These are phyloP conservation scores for Leccinum disarticulatum DNA, from an alignment of 768 basidiomycete genomes.

Conservation along the genomic window DNA sequence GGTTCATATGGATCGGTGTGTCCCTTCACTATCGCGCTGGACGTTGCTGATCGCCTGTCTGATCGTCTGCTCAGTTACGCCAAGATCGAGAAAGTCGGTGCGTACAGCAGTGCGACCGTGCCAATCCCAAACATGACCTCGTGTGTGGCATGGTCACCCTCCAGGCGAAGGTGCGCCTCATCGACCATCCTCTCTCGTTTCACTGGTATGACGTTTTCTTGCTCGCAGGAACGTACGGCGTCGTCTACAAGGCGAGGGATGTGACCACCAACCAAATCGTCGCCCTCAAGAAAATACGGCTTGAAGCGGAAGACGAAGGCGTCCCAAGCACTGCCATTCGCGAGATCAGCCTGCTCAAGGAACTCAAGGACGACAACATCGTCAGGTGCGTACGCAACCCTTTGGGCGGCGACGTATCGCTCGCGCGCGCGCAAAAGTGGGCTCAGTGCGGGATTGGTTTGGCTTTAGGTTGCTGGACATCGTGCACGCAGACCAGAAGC, in stretches of 20 bases:
- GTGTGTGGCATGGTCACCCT: slow-evolving; percentile 19
- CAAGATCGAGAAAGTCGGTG: slow-evolving; percentile 98
- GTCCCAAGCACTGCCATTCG: slow-evolving; percentile 98
- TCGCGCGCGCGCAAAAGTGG: not conserved
- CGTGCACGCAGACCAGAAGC: slow-evolving; percentile 94
- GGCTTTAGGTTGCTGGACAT: slow-evolving; percentile 82
- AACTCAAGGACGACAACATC: slow-evolving; percentile 94
- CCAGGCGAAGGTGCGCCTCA: slow-evolving; percentile 43
- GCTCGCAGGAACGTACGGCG: slow-evolving; percentile 92
- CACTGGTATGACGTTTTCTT: slow-evolving; percentile 12
- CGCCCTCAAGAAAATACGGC: slow-evolving; percentile 96
- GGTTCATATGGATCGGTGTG: slow-evolving; percentile 36
- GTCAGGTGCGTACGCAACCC: slow-evolving; percentile 64
- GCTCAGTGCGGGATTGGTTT: slow-evolving; percentile 8
- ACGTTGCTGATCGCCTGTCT: slow-evolving; percentile 16
- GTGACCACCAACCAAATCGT: slow-evolving; percentile 77
- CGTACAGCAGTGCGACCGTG: slow-evolving; percentile 38
- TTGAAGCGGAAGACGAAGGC: slow-evolving; percentile 98
- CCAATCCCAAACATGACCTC: slow-evolving; percentile 6
- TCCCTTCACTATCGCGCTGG: slow-evolving; percentile 6
- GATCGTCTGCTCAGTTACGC: slow-evolving; percentile 66
- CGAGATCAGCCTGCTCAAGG: slow-evolving; percentile 96
- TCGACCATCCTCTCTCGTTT: not conserved
- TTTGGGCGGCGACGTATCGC: not conserved
- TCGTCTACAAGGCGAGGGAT: slow-evolving; percentile 96